Conservation (phyloP, 306 rosid genomes). For the Cucumis hystrix region DNA sequence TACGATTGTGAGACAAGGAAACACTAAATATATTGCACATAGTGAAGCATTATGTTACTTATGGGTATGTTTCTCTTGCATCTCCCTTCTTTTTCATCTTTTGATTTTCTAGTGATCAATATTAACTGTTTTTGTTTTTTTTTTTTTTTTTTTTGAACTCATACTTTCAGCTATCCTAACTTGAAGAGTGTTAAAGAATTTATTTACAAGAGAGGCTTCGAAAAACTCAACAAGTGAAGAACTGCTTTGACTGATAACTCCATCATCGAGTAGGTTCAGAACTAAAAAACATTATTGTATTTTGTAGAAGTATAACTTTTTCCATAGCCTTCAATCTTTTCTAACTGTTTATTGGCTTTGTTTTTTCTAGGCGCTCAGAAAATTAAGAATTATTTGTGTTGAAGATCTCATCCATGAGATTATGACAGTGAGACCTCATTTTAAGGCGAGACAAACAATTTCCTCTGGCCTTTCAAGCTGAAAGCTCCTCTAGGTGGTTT, state of each 20-base stretch:
- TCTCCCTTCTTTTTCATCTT: too few relatives aligned
- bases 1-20: too few relatives aligned
- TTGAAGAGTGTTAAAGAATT: slow-evolving; percentile 68
- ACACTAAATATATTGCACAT: too few relatives aligned
- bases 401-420: slow-evolving; percentile 80
- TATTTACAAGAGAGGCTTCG: slow-evolving; percentile 56
- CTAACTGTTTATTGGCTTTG: neutral
- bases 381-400: slow-evolving; percentile 46
- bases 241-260: slow-evolving; percentile 36
- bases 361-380: slow-evolving; percentile 41
- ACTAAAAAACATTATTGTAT: neutral
- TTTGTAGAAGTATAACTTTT: neutral
- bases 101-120: too few relatives aligned
- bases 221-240: slow-evolving; percentile 31
- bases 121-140: too few relatives aligned
- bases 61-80: too few relatives aligned
- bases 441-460: too few relatives aligned
- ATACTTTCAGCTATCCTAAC: slow-evolving; percentile 75
- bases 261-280: slow-evolving; percentile 23
- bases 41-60: too few relatives aligned
- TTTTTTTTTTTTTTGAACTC: too few relatives aligned
- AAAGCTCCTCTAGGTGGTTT: slow-evolving; percentile 13
- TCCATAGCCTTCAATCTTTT: neutral
- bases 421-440: too few relatives aligned
- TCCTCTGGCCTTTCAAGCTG: too few relatives aligned